Evolutionary conservation across 2,329 filamentous ascomycete genomes (phyloP), one percentile per base, ranked within the genome.

Genomic region (Cordyceps fumosorosea): DNA sequence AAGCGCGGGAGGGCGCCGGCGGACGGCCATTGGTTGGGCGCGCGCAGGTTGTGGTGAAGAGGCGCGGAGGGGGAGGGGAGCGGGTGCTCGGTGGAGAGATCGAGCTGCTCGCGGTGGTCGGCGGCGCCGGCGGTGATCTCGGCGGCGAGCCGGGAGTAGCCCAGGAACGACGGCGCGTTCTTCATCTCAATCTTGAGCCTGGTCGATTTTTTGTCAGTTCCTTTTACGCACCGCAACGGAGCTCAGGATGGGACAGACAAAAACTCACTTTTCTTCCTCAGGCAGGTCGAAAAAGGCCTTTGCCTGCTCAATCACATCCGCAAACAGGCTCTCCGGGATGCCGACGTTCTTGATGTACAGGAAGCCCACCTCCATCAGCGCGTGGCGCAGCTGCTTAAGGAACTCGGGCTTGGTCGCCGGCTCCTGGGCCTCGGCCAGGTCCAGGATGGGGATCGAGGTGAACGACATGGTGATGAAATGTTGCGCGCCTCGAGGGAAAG

Each of bases 21-120:
- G 0, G 85, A 83, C 0, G 91, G 91, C 91, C 91, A 96, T 76
- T 93, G 90, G 71, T 86, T 87, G 1, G 85, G 90, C n/a, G 85
- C 87, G 10, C 90, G 80, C 18, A 96, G 82, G 73, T 93, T 90
- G 71, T 90, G 80, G 73, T 93, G 89, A 1, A 84, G 76, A 1
- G 91, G 91, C 37, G 86, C 84, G 26, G 76, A 77, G 0, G 86
- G 79, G 1, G 74, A 75, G 0, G 89, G 90, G 1, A 88, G 56
- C 0, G 86, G 79, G 68, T 95, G 90, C 58, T 90, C 86, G 0
- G 91, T 96, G 0, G 89, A 91, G 57, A 96, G 82, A 73, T 96
- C 91, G 65, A 96, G 88, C 72, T 96, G 91, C 73, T 96, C 91
- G 57, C 91, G 83, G 78, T 92, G 89, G 75, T 96, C 91, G 68